phyloP scores from a whole-genome alignment of 2,329 filamentous ascomycete species.

The Apiospora malaysiana region DNA sequence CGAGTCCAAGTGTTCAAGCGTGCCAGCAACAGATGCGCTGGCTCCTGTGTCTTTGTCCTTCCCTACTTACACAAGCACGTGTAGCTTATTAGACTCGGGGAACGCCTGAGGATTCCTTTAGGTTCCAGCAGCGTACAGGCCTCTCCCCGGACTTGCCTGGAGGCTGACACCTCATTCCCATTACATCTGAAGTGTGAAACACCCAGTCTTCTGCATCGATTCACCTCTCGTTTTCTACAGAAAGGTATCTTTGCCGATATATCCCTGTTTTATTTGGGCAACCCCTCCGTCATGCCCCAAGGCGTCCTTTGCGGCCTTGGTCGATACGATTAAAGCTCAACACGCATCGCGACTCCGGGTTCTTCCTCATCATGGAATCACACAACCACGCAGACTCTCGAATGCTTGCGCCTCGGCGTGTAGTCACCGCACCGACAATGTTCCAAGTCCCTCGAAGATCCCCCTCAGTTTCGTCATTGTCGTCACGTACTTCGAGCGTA shows the following conservation, averaged over 20 bases:
- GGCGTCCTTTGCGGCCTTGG: conserved; percentile 4
- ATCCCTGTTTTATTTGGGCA: conserved; percentile 3
- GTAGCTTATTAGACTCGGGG: neutral
- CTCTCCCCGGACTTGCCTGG: neutral
- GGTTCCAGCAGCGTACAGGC: conserved; percentile 3
- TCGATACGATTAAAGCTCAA: neutral
- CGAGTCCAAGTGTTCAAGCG: neutral
- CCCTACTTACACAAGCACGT: neutral
- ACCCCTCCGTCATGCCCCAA: neutral
- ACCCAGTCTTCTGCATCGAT: neutral
- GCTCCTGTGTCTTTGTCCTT: neutral
- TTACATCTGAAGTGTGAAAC: conserved; percentile 11
- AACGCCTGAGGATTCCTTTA: conserved; percentile 6
- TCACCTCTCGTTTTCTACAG: neutral
- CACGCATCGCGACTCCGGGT: neutral
- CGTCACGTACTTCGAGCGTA: conserved; percentile 25
- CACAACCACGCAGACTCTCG: conserved; percentile 4
- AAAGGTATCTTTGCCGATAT: neutral
- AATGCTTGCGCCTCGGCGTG: conserved; percentile 23
- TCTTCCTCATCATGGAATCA: conserved; percentile 23
- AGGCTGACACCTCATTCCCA: conserved; percentile 10
- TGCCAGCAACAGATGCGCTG: neutral
- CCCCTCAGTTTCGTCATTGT: conserved; percentile 25
- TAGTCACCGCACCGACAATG: conserved; percentile 23
- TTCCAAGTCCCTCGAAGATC: conserved; percentile 24